Evolutionary conservation across 2,329 filamentous ascomycete genomes (phyloP), one percentile per base, ranked within the genome.

Genomic region (Paradendryphiella salina): DNA sequence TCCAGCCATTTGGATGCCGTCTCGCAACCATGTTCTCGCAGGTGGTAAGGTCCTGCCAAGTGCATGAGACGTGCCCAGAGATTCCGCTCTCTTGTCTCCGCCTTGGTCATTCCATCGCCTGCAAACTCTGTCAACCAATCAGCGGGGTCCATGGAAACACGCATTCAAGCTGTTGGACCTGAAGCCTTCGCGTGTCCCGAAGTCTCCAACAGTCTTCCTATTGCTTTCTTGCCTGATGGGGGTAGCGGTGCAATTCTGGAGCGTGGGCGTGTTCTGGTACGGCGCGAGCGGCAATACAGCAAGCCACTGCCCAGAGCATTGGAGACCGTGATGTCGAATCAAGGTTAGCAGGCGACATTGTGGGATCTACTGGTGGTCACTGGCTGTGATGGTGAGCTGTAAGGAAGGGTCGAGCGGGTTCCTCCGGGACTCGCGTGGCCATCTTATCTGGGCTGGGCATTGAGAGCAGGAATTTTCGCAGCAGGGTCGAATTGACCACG

Each of bases 11-110:
- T n/a, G 28, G 20, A 11, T 13, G 18, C 20, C 14, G 14, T 45
- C 11, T 38, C 8, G n/a, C n/a, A n/a, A 23, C 28, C 34, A 18
- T 45, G 34, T 34, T 33, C 13, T 13, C 23, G 40, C 46, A 20
- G 11, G 10, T 38, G 28, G 28, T 33, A 14, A 38, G 34, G 46
- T 11, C 21, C 34, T 15, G 46, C 46, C 46, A 50, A 50, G 46
- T 38, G 34, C 28, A 46, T 34, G 34, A 46, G 40, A 45, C 34
- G 21, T 39, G 46, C 46, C 46, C 28, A 50, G 46, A 45, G 23
- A 45, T 45, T 34, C 40, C 46, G 46, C 46, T 50, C 33, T 45
- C 46, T 50, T 50, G 46, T 38, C 40, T 45, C 40, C 40, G 46
- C 26, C 46, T 50, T 50, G 40, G 46, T 23, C 5, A 8, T 33